Evolutionary conservation across 768 basidiomycete species (phyloP).

Genomic region (Phanerochaete carnosa): DNA sequence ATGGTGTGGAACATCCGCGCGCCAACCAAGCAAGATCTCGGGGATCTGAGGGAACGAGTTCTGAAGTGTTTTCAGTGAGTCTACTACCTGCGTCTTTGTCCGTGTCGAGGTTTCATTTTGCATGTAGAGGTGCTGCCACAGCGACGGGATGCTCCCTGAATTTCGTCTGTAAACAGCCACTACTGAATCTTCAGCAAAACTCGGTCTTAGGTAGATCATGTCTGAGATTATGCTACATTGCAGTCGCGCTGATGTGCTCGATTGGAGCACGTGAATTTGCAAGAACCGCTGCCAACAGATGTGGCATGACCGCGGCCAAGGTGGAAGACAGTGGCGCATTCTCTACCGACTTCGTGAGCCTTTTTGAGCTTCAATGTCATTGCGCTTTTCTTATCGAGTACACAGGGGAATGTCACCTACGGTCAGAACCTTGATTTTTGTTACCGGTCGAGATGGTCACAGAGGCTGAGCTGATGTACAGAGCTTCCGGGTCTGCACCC

Average conservation of each 20-base stretch:
- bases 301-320: slow-evolving; percentile 54
- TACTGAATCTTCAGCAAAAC: slow-evolving; percentile 65
- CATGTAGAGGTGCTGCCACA: slow-evolving; percentile 55
- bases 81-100: neutral
- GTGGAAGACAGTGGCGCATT: slow-evolving; percentile 65
- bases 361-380: neutral
- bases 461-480: neutral
- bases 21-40: slow-evolving; percentile 57
- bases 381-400: neutral
- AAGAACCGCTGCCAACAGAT: slow-evolving; percentile 54
- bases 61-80: slow-evolving; percentile 69
- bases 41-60: slow-evolving; percentile 56
- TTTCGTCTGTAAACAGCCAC: slow-evolving; percentile 31
- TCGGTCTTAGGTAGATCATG: slow-evolving; percentile 47
- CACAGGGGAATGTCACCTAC: slow-evolving; percentile 75
- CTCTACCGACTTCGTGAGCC: slow-evolving; percentile 80
- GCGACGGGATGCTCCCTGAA: slow-evolving; percentile 51
- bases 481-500: slow-evolving; percentile 63
- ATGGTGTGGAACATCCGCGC: slow-evolving; percentile 64
- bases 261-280: slow-evolving; percentile 61
- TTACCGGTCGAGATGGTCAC: neutral
- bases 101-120: neutral
- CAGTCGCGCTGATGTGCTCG: neutral
- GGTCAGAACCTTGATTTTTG: slow-evolving; percentile 35
- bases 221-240: neutral